Evolutionary conservation across 1,284 basidiomycete species (phyloP).

Genomic region (Trichosporon asahii): DNA sequence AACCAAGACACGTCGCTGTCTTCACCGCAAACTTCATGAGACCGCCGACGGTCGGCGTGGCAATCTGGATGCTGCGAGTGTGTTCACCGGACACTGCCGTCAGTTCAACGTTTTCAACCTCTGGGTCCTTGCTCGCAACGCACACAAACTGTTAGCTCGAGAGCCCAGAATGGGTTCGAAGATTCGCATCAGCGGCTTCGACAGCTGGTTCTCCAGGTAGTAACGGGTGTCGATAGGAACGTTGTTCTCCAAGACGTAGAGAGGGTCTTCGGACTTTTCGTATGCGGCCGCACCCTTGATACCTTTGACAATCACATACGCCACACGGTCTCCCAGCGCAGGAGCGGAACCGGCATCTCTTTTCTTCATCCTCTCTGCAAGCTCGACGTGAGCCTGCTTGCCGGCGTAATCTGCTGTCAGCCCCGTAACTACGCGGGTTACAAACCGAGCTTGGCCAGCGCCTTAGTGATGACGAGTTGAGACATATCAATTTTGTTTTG

Average conservation of each 20-base stretch:
- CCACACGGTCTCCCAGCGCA: conserved; percentile 88
- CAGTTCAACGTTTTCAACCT: too few relatives aligned
- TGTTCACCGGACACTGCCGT: conserved; percentile 82
- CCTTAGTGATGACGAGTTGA: conserved; percentile 95
- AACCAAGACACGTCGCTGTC: conserved; percentile 86
- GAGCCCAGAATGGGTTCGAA: conserved; percentile 96
- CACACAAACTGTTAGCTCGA: conserved; percentile 75
- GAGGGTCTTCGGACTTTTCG: conserved; percentile 93
- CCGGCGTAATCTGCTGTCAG: conserved; percentile 44
- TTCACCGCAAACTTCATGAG: conserved; percentile 97
- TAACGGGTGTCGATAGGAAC: conserved; percentile 95
- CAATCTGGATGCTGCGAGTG: conserved; percentile 86
- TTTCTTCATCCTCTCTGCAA: conserved; percentile 89
- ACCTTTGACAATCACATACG: conserved; percentile 94
- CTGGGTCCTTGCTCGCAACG: too few relatives aligned
- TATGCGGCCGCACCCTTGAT: conserved; percentile 95
- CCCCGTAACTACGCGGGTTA: conserved; percentile 8
- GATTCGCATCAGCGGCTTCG: conserved; percentile 90
- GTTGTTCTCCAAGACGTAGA: conserved; percentile 93
- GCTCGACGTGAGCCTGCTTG: conserved; percentile 92
- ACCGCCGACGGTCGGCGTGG: conserved; percentile 88
- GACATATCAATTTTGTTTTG: conserved; percentile 98
- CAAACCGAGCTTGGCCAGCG: conserved; percentile 77
- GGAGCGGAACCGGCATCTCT: conserved; percentile 94
- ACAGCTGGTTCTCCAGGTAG: conserved; percentile 92